Conservation (phyloP, 805 yeast species). For the Candida ulmi region DNA sequence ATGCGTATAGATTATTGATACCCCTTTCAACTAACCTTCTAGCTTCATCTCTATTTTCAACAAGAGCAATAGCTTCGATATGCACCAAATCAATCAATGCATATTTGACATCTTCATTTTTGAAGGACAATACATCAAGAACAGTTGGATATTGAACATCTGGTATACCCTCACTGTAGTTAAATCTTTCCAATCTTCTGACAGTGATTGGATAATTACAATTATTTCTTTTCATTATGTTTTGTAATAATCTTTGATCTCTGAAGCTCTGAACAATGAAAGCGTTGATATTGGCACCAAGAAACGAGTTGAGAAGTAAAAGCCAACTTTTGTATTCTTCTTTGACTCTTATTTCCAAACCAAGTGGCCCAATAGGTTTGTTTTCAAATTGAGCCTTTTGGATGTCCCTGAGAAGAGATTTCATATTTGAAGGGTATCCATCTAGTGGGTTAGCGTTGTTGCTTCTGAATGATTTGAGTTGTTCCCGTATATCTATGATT, state of each 20-base stretch:
- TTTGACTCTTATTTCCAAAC: conserved; percentile 52
- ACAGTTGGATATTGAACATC: conserved; percentile 37
- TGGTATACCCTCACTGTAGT: conserved; percentile 43
- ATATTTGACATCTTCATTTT: conserved; percentile 49
- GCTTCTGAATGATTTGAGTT: background rate
- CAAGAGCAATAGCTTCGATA: conserved; percentile 55
- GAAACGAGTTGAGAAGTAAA: conserved; percentile 49
- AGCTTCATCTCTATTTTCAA: conserved; percentile 47
- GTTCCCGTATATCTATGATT: conserved; percentile 2
- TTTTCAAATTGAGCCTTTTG: conserved; percentile 34
- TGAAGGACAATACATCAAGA: conserved; percentile 54
- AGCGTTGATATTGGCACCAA: conserved; percentile 47
- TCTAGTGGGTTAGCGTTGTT: conserved; percentile 9
- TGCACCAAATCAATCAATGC: conserved; percentile 57
- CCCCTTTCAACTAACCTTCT: conserved; percentile 31
- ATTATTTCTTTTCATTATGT: conserved; percentile 27
- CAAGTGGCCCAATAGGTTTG: conserved; percentile 79
- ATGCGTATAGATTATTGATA: conserved; percentile 33
- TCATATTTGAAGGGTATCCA: conserved; percentile 1
- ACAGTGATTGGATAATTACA: conserved; percentile 38
- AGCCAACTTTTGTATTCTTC: conserved; percentile 50
- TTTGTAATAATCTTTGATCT: conserved; percentile 46
- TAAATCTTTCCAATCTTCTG: conserved; percentile 53
- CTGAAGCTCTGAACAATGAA: conserved; percentile 62
- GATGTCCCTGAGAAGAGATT: conserved; percentile 5